Evolutionary conservation across 1,139 yeast species (phyloP), one percentile per base, ranked within the genome.

Genomic region (Saccharomyces hybrid): DNA sequence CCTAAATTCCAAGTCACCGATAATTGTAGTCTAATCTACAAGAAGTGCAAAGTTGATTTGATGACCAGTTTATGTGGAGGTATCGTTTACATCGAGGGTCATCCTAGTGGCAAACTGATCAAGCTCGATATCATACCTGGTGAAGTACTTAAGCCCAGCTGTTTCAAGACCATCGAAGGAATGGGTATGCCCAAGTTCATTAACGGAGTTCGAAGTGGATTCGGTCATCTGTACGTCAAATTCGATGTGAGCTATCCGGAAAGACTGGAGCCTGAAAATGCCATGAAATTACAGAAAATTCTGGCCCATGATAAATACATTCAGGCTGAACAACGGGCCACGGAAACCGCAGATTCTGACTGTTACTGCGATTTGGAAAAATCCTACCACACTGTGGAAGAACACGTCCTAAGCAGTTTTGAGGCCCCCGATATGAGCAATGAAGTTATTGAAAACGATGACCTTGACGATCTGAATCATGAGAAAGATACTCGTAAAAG

Each of bases 51-150:
- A 34, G 61, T 66, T 11, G 64, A 61, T 44, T 49, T 66, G 49
- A 56, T 59, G 42, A 67, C 66, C 1, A 62, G 65, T 44, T 53
- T 66, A n/a, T 66, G 70, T 47, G 70, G 70, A 5, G 70, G 70
- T 20, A 54, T 58, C n/a, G 57, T 67, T 4, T 59, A 57, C 48
- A 59, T 67, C 23, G 64, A 60, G 14, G 60, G 59, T n/a, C 69
- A 66, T 54, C 69, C 70, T 8, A 60, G 59, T 49, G 67, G 65
- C 4, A 62, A 54, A 28, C 49, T 60, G 11, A 56, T 67, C 28
- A 62, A 65, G 52, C 53, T 66, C 4, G 59, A 62, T n/a, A 62
- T 67, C 5, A 48, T 64, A 4, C 66, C 68, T 1, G 67, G 67
- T 9, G 68, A 65, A 52, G 48, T 66, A 14, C 49, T 64, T 30